phyloP scores from a whole-genome alignment of 768 basidiomycete species.

The Suillus tomentosus region DNA sequence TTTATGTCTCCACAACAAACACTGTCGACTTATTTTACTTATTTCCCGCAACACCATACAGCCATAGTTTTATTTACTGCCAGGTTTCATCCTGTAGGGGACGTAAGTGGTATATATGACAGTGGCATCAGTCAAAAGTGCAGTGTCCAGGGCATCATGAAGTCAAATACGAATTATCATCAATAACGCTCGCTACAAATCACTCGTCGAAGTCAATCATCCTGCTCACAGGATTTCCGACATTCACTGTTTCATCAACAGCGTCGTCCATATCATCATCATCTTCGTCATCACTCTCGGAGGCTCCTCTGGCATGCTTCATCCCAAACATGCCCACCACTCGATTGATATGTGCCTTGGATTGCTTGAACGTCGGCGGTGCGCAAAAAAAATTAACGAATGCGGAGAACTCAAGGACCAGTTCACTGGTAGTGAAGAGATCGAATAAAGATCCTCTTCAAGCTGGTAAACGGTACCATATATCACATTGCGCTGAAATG shows the following conservation, averaged over 20 bases:
- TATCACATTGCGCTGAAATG: conserved; percentile 74
- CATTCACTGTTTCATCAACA: conserved; percentile 38
- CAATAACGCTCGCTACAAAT: conserved; percentile 3
- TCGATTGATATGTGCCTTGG: conserved; percentile 42
- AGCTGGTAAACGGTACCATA: conserved; percentile 79
- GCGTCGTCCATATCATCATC: conserved; percentile 35
- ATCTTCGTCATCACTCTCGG: conserved; percentile 62
- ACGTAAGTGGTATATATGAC: too few relatives aligned
- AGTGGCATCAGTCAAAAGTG: too few relatives aligned
- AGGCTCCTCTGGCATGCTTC: conserved; percentile 49
- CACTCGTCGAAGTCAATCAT: conserved; percentile 55
- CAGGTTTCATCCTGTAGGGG: too few relatives aligned
- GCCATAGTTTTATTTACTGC: too few relatives aligned
- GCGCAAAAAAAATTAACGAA: conserved; percentile 53
- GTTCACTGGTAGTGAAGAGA: conserved; percentile 77
- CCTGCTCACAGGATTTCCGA: conserved; percentile 54
- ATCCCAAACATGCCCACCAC: conserved; percentile 66
- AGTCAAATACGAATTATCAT: too few relatives aligned
- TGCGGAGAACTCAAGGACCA: conserved; percentile 57
- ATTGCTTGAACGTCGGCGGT: conserved; percentile 43
- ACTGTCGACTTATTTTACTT: too few relatives aligned
- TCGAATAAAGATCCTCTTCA: conserved; percentile 85
- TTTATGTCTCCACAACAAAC: too few relatives aligned
- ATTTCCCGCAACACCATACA: too few relatives aligned
- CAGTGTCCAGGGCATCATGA: too few relatives aligned